Evolutionary conservation across 108 stramenopile genomes (phyloP), one percentile per base, ranked within the genome.

Genomic region (Skeletonema marinoi): DNA sequence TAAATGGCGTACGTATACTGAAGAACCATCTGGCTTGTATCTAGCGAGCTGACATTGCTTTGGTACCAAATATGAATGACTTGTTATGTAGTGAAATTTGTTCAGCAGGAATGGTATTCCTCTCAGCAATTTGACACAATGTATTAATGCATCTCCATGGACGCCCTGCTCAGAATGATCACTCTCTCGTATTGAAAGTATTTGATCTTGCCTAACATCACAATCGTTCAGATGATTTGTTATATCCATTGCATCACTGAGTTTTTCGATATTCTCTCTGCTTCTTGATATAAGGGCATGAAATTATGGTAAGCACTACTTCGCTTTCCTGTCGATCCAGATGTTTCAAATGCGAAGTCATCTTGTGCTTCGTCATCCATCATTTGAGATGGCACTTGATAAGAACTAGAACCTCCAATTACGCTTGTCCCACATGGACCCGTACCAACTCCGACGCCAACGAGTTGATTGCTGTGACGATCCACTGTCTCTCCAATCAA

Each of bases 11-110:
- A 60, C 74, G 66, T 80, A 80, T 36, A 42, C 70, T 10, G 70
- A 38, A 3, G 70, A 38, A 3, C 56, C 80, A 36, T 75, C 71
- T 10, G 42, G 51, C 17, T 46, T 68, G 60, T 81, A 81, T 48
- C 31, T 13, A 12, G 76, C 70, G 10, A 81, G 77, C 70, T 81
- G 80, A 60, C 80, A 81, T 68, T 77, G 76, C 12, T 29, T 60
- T 25, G 80, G 80, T 14, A 81, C 80, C 2, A 69, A n/a, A 32
- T 81, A 77, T 1, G 36, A 50, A 3, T 36, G 50, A 59, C 38
- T 41, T 32, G 25, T 31, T 2, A 17, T 29, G 17, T 81, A 81
- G 36, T 60, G 12, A 25, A 51, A 44, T 7, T 65, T 65, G 29
- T n/a, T 32, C 16, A 81, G 76, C 9, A 69, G 33, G 30, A 41